A percentile compares a stretch with the other conserved stretches of the same genome.
Evolutionary conservation across 2,329 filamentous ascomycete genomes (phyloP).

Genomic region (Aureobasidium sp.): DNA sequence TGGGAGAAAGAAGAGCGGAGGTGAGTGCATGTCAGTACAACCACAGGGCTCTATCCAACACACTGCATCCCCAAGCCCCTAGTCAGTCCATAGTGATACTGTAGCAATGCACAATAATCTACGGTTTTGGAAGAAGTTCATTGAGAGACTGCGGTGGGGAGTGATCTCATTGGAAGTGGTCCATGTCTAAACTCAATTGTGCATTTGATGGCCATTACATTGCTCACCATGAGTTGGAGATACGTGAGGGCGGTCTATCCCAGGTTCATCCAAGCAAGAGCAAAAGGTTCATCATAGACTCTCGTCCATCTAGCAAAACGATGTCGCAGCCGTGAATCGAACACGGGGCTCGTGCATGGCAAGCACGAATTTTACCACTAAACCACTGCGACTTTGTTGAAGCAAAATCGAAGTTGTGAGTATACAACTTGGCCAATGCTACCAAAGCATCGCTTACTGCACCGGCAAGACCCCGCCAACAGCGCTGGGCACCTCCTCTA

Average conservation of each 20-base stretch:
- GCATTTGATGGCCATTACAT: neutral
- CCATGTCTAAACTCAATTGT: neutral
- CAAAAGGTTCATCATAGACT: neutral
- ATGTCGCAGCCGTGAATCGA: slow-evolving; percentile 16
- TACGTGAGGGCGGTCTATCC: neutral
- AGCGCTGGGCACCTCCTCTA: slow-evolving; percentile 50
- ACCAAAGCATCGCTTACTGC: neutral
- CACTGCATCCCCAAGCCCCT: too few relatives aligned
- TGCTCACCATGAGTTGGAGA: neutral
- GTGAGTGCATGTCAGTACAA: neutral
- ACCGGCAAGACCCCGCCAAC: slow-evolving; percentile 20
- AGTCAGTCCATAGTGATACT: too few relatives aligned
- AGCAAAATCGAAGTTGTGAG: neutral
- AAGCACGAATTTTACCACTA: slow-evolving; percentile 17
- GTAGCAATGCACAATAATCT: too few relatives aligned
- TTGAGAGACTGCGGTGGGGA: neutral
- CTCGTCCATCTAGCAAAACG: neutral
- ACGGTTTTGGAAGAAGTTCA: neutral
- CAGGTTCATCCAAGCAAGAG: neutral
- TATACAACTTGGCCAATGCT: neutral
- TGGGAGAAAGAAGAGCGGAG: neutral
- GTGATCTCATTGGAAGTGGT: neutral
- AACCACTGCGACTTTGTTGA: slow-evolving; percentile 15
- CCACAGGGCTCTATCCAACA: neutral
- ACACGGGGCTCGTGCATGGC: slow-evolving; percentile 16